Evolutionary conservation across 257 asterid genomes (phyloP), one percentile per base, ranked within the genome.

Genomic region (Rauvolfia tetraphylla): DNA sequence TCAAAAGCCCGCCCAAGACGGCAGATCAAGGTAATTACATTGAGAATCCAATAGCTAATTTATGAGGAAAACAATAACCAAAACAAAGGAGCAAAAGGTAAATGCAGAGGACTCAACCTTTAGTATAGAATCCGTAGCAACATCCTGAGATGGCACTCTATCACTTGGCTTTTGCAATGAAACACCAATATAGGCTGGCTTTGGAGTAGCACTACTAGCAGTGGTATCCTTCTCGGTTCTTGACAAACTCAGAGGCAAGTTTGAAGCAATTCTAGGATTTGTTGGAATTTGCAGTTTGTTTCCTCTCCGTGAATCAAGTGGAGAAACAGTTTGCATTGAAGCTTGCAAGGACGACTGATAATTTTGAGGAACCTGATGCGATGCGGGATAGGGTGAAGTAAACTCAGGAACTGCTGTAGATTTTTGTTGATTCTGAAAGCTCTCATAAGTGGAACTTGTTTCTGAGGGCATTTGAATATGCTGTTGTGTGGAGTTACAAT

Each of bases 211-310:
- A 80, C 73, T 81, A 72, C 80, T 71, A 79, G 83, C 51, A 72
- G 89, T 78, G 79, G 78, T 79, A 75, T 90, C 96, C 86, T 88
- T 89, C 68, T 93, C 97, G 42, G 79, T 80, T 84, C 87, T 93
- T 44, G 87, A 81, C 73, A 81, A 62, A 82, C 85, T 83, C 80
- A 53, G 66, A 73, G 88, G 84, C 80, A 91, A 75, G 83, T 78
- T 93, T 66, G 97, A 81, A 86, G 92, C 90, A 85, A 96, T 93
- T 89, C 97, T 91, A 71, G 98, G 98, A 86, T 96, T 96, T 78
- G 97, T 93, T 13, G 97, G 98, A 79, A 95, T 96, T 86, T 95
- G 99, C 84, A 91, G 23, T 83, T 89, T 93, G 86, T 79, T 84
- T 75, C 83, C 89, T 85, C 86, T 90, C 29, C 79, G 87, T 65